Evolutionary conservation across 805 yeast genomes (phyloP), one percentile per base, ranked within the genome.

Genomic region (Zygoascus bituminiphila): DNA sequence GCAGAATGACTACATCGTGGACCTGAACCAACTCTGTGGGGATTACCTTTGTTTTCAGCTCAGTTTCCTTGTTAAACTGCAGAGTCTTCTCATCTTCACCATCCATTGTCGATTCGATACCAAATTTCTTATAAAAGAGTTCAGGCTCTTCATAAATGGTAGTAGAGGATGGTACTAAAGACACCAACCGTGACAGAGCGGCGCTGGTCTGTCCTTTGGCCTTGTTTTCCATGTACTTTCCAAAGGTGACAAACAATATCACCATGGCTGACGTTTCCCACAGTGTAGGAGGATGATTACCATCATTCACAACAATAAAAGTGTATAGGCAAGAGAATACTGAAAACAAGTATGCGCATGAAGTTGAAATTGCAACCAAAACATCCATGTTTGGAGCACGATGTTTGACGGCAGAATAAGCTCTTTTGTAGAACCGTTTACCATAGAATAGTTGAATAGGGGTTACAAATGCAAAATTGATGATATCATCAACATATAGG

Each of bases 161-260:
- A 55, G 97, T 89, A 2, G 74, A 71, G 1, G 86, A 74, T 1
- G 98, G 97, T 0, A 95, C 76, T 48, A 93, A 68, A 2, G 89
- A 81, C 41, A 94, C 73, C 40, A 93, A 72, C 54, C 81, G 79
- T 0, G 96, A 83, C 37, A 93, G 72, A 0, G 98, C 95, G 2
- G 86, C 77, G 0, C 97, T 86, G 0, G 98, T 93, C 51, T 85
- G 87, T 3, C 98, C 95, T 61, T 93, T 88, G 1, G 98, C 98
- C 54, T 76, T 79, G 64, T 85, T 86, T 61, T 93, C 99, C 20
- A 89, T 70, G 76, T 86, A 84, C 66, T 93, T 91, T 2, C 99
- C 99, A 41, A 88, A 68, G 7, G 93, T 76, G 23, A 93, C 88
- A 63, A 88, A 93, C 4, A 81, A 68, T 45, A 91, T 74, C 38